These are phyloP conservation scores for Aspergillus pseudonomiae DNA, from an alignment of 2,329 filamentous ascomycete genomes.

Conservation along the genomic window DNA sequence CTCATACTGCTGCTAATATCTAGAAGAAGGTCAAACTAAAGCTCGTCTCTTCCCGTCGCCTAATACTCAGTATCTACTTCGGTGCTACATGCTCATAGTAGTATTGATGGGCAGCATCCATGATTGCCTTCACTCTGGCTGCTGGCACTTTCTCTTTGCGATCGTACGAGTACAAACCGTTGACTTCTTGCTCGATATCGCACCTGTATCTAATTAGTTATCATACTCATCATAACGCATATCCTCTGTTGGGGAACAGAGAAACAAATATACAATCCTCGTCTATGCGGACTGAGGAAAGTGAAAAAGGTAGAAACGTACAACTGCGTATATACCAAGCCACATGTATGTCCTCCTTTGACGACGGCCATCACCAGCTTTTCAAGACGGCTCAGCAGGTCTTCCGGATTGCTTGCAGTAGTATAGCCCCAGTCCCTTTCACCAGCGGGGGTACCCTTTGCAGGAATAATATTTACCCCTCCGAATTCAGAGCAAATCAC, in stretches of 20 bases:
- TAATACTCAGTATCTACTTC: background rate
- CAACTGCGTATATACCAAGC: constrained; percentile 69
- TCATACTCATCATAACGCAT: background rate
- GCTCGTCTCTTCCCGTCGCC: no score
- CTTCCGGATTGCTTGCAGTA: constrained; percentile 62
- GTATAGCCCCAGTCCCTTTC: constrained; percentile 69
- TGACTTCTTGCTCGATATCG: constrained; percentile 70
- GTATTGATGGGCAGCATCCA: constrained; percentile 54
- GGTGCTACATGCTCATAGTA: constrained; percentile 44
- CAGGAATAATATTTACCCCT: constrained; percentile 66
- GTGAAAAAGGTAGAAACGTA: constrained; percentile 39
- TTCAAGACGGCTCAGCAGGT: constrained; percentile 62
- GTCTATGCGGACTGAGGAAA: accelerated
- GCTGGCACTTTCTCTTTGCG: constrained; percentile 64
- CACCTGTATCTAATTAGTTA: constrained; percentile 28
- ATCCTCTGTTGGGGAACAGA: background rate
- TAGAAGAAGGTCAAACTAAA: no score
- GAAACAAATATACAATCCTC: accelerated
- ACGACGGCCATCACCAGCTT: constrained; percentile 62
- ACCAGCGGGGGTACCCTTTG: constrained; percentile 42
- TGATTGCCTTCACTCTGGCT: constrained; percentile 58
- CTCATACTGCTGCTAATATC: no score
- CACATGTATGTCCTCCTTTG: constrained; percentile 59
- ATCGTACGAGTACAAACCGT: constrained; percentile 67
- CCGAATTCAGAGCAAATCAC: constrained; percentile 70